A percentile compares a stretch with the other conserved stretches of the same genome.
These are phyloP conservation scores for Gossypium trilobum DNA, from an alignment of 441 rosid genomes.

Conservation along the genomic window DNA sequence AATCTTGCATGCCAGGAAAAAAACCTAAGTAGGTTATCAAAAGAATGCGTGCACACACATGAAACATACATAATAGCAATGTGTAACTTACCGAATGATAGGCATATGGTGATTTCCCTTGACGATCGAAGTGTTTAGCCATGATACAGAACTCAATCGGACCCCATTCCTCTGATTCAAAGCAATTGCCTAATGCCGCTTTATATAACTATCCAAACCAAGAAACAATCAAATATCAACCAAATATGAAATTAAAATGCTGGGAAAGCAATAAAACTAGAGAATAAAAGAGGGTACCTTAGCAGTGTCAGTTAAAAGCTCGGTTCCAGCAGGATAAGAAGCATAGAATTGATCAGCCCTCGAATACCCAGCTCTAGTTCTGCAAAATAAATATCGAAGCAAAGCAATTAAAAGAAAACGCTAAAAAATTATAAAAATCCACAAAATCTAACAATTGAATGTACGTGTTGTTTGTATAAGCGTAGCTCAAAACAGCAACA, in stretches of 20 bases:
- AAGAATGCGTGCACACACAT: not conserved
- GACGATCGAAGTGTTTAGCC: constrained; percentile 89
- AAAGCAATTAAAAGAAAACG: not conserved
- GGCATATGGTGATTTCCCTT: constrained; percentile 79
- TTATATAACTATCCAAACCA: constrained; percentile 50
- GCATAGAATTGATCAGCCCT: constrained; percentile 89
- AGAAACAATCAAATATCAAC: constrained; percentile 6
- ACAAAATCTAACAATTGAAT: constrained; percentile 10
- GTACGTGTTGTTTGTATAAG: constrained; percentile 81
- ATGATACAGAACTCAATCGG: constrained; percentile 68
- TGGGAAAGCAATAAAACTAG: not conserved
- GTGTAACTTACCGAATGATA: constrained; percentile 65
- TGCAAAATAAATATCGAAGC: constrained; percentile 23
- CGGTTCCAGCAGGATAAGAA: constrained; percentile 85
- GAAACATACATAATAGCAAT: not conserved
- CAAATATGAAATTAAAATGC: not conserved
- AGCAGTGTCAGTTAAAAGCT: constrained; percentile 64
- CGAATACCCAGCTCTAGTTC: constrained; percentile 87
- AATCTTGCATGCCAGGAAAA: constrained; percentile 6
- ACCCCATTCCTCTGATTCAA: constrained; percentile 83
- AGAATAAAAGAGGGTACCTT: constrained; percentile 35
- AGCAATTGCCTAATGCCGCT: constrained; percentile 85
- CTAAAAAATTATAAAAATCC: not conserved
- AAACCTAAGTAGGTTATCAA: not conserved
- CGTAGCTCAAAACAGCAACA: constrained; percentile 48